phyloP scores from a whole-genome alignment of 148 eudicot species.

The Cornus kousa region DNA sequence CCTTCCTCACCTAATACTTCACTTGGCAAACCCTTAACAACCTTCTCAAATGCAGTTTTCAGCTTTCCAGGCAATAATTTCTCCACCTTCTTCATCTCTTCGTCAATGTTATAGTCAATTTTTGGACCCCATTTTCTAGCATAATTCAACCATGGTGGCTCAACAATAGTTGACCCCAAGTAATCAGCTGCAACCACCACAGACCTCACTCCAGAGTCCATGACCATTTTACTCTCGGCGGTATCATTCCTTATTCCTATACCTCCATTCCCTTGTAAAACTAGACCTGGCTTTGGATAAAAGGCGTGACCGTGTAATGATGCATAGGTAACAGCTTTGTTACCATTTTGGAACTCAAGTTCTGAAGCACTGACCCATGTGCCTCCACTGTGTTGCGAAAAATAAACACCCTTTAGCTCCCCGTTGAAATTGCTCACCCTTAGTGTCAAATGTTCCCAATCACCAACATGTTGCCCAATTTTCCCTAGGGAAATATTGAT shows the following conservation, averaged over 20 bases:
- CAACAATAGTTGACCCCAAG: conserved; percentile 12
- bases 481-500: conserved; percentile 17
- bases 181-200: conserved; percentile 14
- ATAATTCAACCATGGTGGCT: conserved; percentile 29
- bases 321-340: conserved; percentile 21
- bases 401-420: conserved; percentile 19
- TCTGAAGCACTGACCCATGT: conserved; percentile 18
- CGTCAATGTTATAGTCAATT: conserved; percentile 9
- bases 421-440: conserved; percentile 28
- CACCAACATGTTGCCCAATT: conserved; percentile 31
- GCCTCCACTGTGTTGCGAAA: conserved; percentile 25
- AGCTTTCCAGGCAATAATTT: conserved; percentile 9
- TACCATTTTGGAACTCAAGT: conserved; percentile 21
- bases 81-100: conserved; percentile 14
- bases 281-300: conserved; percentile 13
- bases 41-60: conserved; percentile 11
- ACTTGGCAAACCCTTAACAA: conserved; percentile 14
- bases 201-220: conserved; percentile 8
- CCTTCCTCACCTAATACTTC: conserved; percentile 25
- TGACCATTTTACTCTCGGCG: conserved; percentile 11
- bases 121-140: conserved; percentile 25
- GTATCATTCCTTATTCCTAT: conserved; percentile 23
- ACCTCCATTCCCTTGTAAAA: conserved; percentile 13
- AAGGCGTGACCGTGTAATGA: conserved; percentile 18
- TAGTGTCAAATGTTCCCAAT: conserved; percentile 36